Evolutionary conservation across 306 rosid genomes (phyloP).

Genomic region (Oxytropis ochrocephala): DNA sequence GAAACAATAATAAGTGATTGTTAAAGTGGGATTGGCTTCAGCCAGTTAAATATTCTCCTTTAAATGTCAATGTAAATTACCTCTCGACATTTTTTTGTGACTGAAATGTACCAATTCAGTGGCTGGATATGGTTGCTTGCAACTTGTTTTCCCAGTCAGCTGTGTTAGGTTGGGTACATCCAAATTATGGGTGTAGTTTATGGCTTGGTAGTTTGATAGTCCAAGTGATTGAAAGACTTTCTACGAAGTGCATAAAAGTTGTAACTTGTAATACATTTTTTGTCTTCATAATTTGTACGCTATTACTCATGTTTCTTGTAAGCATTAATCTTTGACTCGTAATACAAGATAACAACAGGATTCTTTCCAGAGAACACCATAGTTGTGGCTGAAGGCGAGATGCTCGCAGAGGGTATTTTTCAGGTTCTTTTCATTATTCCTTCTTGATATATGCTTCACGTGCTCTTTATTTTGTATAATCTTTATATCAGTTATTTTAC

Average conservation of each 20-base stretch:
- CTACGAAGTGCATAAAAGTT: background rate
- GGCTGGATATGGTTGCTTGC: background rate
- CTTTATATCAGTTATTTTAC: background rate
- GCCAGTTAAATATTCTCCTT: background rate
- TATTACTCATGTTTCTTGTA: constrained; percentile 2
- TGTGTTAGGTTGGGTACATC: background rate
- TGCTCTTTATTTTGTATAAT: background rate
- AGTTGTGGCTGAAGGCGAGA: constrained; percentile 93
- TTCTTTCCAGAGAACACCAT: constrained; percentile 89
- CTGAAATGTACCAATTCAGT: background rate
- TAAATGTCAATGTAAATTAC: background rate
- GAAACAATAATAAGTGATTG: background rate
- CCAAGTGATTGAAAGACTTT: constrained; percentile 9
- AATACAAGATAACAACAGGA: constrained; percentile 92
- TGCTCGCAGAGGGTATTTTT: constrained; percentile 73
- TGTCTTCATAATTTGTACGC: background rate
- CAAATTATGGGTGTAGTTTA: background rate
- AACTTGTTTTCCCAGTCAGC: background rate
- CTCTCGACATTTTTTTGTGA: background rate
- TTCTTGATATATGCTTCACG: background rate
- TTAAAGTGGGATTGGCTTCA: background rate
- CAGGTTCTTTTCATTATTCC: constrained; percentile 47
- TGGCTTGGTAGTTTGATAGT: constrained; percentile 8
- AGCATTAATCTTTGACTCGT: constrained; percentile 49
- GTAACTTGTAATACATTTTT: background rate